Conservation (phyloP, 2,329 filamentous ascomycete genomes). For the Colletotrichum sp. region DNA sequence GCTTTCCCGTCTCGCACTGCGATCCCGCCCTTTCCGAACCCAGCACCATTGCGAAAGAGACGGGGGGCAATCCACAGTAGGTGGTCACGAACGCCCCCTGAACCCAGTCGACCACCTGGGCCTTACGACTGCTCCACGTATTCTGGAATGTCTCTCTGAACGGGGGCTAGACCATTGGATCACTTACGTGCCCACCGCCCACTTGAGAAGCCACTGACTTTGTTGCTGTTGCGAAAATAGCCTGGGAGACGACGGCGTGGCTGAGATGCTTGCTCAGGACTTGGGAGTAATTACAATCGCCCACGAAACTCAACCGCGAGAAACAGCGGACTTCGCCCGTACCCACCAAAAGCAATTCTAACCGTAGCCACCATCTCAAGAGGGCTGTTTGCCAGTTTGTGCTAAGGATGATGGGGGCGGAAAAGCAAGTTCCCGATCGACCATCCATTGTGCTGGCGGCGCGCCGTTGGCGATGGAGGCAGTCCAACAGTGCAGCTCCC, state of each 20-base stretch:
- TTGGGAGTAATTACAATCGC: neutral
- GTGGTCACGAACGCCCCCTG: constrained; percentile 8
- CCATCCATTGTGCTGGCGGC: neutral
- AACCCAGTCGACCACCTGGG: neutral
- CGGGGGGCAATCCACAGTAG: neutral
- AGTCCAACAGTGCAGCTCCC: neutral
- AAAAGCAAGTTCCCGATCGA: neutral
- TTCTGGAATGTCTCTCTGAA: constrained; percentile 1
- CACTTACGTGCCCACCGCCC: neutral
- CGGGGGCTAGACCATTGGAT: neutral
- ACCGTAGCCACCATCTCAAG: neutral
- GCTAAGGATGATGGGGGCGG: neutral
- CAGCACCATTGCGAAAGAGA: neutral
- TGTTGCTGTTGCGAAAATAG: neutral
- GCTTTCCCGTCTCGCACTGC: neutral
- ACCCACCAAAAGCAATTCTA: neutral
- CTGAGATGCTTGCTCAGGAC: constrained; percentile 9
- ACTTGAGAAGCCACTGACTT: neutral
- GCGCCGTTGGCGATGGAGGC: neutral
- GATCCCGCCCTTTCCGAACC: constrained; percentile 17
- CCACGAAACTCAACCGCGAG: neutral
- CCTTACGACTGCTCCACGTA: constrained; percentile 14
- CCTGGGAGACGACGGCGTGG: neutral
- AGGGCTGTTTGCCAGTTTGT: neutral
- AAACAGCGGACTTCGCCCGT: neutral